Base-by-base conservation (phyloP, 2,329 filamentous ascomycete species). In the Epichloe festucae region DNA sequence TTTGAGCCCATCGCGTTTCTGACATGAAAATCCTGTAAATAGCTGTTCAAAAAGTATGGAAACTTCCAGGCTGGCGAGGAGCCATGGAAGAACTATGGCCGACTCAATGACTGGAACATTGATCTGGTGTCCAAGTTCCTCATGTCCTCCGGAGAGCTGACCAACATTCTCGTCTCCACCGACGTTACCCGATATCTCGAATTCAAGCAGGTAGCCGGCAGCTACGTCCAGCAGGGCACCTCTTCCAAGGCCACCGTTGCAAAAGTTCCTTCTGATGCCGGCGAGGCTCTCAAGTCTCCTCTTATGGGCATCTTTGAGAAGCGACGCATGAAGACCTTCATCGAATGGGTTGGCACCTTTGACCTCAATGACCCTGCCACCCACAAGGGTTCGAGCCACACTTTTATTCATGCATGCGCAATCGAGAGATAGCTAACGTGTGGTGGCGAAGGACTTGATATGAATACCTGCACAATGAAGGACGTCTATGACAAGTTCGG, bases 401-500 rank as follows among this genome's bases (percentile, higher is more conserved):
- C 27, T 38, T 51, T 39, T 40, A 27, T 49, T 5, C 23, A 46
- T n/a, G 4, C 17, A 46, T 27, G 11, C 11, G 6, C 34, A 38
- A 36, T 40, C 36, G 36, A n/a, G 42, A 19, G 23, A 43, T 49
- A 34, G 41, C 58, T 64, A 46, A 63, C 54, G 10, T 39, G 31
- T 12, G 48, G 1, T 45, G 42, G 6, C 31, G 8, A 57, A 90
- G 91, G 90, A 54, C 78, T 97, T 58, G 83, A 93, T 70, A 75
- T 98, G 57, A 76, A 77, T 63, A 78, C 72, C 54, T 84, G 79
- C 73, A 91, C 87, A 54, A 95, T 97, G 90, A 94, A 89, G 77
- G 91, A 96, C n/a, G 87, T 98, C 39, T 98, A 94, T 65, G 90
- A 97, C 74, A 96, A 97, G 70, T 98, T 95, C 62, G 87, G 89